A percentile compares a stretch with the other conserved stretches of the same genome.
These are phyloP conservation scores for Aureobasidium sp. DNA, from an alignment of 2,329 filamentous ascomycete species.

Conservation along the genomic window DNA sequence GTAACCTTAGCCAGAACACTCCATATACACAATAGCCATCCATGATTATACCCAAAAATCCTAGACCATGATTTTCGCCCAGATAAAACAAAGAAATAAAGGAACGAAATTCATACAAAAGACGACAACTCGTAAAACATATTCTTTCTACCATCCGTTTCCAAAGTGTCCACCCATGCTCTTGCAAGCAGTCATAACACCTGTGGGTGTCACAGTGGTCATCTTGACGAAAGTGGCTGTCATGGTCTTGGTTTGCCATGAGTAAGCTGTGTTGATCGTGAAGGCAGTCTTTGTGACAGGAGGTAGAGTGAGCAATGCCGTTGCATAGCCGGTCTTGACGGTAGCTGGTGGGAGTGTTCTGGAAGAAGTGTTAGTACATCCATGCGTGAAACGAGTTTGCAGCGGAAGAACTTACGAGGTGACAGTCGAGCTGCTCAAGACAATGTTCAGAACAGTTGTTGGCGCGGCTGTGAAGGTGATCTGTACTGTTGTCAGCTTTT, in stretches of 20 bases:
- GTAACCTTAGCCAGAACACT: no score
- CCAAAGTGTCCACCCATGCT: slow-evolving; percentile 28
- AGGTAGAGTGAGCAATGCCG: slow-evolving; percentile 29
- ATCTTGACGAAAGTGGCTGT: slow-evolving; percentile 26
- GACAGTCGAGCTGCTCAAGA: slow-evolving; percentile 21
- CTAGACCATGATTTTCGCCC: no score
- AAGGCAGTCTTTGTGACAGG: slow-evolving; percentile 29
- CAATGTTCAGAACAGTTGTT: slow-evolving; percentile 26
- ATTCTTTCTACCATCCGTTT: not conserved
- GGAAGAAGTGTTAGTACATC: slow-evolving; percentile 13
- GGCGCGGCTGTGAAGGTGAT: slow-evolving; percentile 16
- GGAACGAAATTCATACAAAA: not conserved
- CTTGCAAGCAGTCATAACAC: slow-evolving; percentile 30
- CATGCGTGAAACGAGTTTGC: not conserved
- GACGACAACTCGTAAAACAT: not conserved
- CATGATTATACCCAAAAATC: not conserved
- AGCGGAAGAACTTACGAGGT: slow-evolving; percentile 2
- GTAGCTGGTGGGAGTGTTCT: slow-evolving; percentile 31
- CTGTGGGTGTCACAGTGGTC: slow-evolving; percentile 31
- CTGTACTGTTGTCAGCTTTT: not conserved
- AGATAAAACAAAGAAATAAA: no score
- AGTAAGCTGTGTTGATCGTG: slow-evolving; percentile 23
- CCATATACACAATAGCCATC: no score
- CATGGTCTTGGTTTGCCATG: slow-evolving; percentile 28
- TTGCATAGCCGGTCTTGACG: slow-evolving; percentile 29